Evolutionary conservation across 2,329 filamentous ascomycete species (phyloP).

Genomic region (Alternaria tenuissima): DNA sequence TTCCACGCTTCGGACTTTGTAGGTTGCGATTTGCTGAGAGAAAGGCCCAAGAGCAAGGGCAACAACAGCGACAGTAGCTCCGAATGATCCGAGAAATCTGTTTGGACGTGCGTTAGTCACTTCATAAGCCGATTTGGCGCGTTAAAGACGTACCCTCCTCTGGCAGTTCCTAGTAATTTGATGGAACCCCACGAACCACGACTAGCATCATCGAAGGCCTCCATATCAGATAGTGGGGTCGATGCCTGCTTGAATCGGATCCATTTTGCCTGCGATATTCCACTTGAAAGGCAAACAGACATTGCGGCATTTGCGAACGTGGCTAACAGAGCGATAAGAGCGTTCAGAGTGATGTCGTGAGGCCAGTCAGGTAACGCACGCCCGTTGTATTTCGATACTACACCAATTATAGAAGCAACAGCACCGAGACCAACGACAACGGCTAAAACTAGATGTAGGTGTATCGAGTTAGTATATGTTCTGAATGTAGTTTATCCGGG

Average conservation of each 20-base stretch:
- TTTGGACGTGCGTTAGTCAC: slow-evolving; percentile 5
- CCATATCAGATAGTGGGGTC: slow-evolving; percentile 19
- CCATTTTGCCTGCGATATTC: slow-evolving; percentile 24
- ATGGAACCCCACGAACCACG: slow-evolving; percentile 21
- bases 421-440: slow-evolving; percentile 15
- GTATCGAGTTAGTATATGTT: background rate
- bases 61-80: slow-evolving; percentile 19
- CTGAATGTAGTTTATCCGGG: background rate
- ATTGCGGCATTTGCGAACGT: slow-evolving; percentile 24
- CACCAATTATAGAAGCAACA: slow-evolving; percentile 19
- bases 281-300: slow-evolving; percentile 21
- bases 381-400: slow-evolving; percentile 20
- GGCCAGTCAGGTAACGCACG: slow-evolving; percentile 23
- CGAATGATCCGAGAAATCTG: slow-evolving; percentile 21
- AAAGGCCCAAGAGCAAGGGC: slow-evolving; percentile 22
- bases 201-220: slow-evolving; percentile 23
- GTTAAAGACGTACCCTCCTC: slow-evolving; percentile 17
- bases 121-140: no score
- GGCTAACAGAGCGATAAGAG: slow-evolving; percentile 23
- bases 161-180: slow-evolving; percentile 15
- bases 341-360: slow-evolving; percentile 23
- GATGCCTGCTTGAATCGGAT: slow-evolving; percentile 18
- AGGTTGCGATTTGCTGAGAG: slow-evolving; percentile 23
- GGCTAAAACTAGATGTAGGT: slow-evolving; percentile 9
- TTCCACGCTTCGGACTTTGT: slow-evolving; percentile 21